Evolutionary conservation across 2,329 filamentous ascomycete species (phyloP), one percentile per base, ranked within the genome.

Genomic region (Elsinoe arachidis): DNA sequence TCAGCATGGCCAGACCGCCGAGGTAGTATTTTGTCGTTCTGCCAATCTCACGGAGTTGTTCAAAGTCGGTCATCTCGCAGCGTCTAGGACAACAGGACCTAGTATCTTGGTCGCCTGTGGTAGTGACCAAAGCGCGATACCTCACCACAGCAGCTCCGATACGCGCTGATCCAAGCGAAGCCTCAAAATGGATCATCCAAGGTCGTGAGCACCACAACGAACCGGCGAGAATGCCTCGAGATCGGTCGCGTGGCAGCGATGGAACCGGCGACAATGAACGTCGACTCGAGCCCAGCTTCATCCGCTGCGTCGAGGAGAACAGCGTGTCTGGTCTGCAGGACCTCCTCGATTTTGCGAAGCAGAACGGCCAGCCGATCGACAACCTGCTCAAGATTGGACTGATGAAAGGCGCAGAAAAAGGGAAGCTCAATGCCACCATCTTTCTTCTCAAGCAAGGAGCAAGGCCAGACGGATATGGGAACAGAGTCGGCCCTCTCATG

Each of bases 251-350:
- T 11, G 41, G 38, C 7, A 72, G 69, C 61, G 68, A 71, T 38
- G 64, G 63, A 59, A 64, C 70, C 54, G 70, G 71, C 37, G 41
- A 49, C 54, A 47, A 49, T 26, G 53, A 55, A 37, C 17, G 38
- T 5, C 68, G 73, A 12, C 67, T 74, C 41, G 73, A 75, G 55
- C 73, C 73, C 5, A 70, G 68, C 17, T 67, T 75, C n/a, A 65
- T 74, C 5, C 68, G 70, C 57, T 72, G 72, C 6, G 71, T 67
- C 2, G 72, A 72, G 55, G 64, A 67, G 53, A 68, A 75, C 60
- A 66, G 72, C 26, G 58, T 70, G 21, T 62, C 68, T 15, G 62
- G 67, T 14, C 65, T 74, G 15, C 62, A 61, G 30, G 63, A 66
- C 10, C 64, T 71, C 4, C 62, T 73, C 44, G 59, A 66, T 5